Percentiles rank a stretch among this genome's conserved stretches.
Evolutionary conservation across 805 yeast species (phyloP).

Genomic region (Pichia phayaonensis): DNA sequence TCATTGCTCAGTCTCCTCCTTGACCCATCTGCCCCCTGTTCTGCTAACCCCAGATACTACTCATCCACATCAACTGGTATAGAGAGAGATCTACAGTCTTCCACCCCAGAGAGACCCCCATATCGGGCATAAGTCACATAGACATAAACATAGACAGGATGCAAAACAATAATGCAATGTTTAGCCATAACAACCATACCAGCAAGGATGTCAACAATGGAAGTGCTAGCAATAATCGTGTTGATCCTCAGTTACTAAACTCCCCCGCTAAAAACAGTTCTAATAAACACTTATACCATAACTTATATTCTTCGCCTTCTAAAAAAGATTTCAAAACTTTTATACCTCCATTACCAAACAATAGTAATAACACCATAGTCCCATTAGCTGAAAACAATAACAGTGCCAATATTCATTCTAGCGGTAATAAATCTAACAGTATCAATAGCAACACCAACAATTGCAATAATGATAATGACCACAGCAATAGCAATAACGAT

Average conservation of each 20-base stretch:
- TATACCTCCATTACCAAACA: background rate
- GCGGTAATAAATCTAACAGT: too few species aligned
- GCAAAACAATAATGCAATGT: background rate
- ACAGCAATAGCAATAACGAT: background rate
- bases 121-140: background rate
- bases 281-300: slow-evolving; percentile 8
- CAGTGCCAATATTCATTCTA: too few species aligned
- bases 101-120: background rate
- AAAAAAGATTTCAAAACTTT: slow-evolving; percentile 1
- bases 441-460: background rate
- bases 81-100: background rate
- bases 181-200: background rate
- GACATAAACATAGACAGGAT: background rate
- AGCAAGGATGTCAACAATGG: background rate
- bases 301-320: slow-evolving; percentile 8
- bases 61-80: background rate
- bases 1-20: too few species aligned
- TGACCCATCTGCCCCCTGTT: background rate
- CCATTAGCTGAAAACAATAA: background rate
- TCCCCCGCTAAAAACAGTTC: background rate
- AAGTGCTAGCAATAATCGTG: background rate
- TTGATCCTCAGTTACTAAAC: background rate
- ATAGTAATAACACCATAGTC: background rate
- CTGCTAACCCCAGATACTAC: background rate
- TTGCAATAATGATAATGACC: background rate